Evolutionary conservation across 73 alveolate genomes (phyloP), one percentile per base, ranked within the genome.

Genomic region (Blepharisma stoltei): DNA sequence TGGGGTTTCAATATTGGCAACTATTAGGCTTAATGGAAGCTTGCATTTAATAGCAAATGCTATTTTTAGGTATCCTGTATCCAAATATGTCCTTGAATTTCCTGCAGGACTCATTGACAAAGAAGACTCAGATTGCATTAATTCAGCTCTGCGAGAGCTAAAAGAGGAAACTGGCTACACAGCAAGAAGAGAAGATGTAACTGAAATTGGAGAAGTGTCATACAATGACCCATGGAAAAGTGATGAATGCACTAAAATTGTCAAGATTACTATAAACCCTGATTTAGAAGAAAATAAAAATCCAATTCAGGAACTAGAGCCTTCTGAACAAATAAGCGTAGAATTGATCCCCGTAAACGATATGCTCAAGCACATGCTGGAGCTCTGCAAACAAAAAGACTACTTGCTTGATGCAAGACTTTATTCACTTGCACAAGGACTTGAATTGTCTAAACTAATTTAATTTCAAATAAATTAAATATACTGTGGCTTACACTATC

Each of bases 221-320:
- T 87, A 71, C 75, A 80, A 78, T 82, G 94, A 86, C 76, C 96
- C 96, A 41, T 89, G 96, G 94, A 89, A 89, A 86, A 82, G 92
- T 32, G 70, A 83, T 44, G 92, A 83, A 69, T 54, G 78, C 78
- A 68, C 78, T 45, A 41, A 41, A n/a, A 50, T 68, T 37, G 47
- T 71, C 7, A 54, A 11, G 45, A 68, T 79, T n/a, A 49, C 70
- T 70, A 60, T 79, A n/a, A 84, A 79, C 43, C 60, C 44, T 2
- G 45, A 73, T 6, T 6, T 18, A 6, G 73, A 25, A 23, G 85
- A 78, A 43, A 70, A 79, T 41, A 37, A 70, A 45, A 21, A 71
- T 6, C 86, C 83, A 32, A 49, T 47, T 0, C 41, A 73, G 4
- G 54, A 70, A 6, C 43, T 79, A 37, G 86, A 79, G 38, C 76